Base-by-base conservation (phyloP, 2,329 filamentous ascomycete genomes). In the Dothideomycetes sp. region DNA sequence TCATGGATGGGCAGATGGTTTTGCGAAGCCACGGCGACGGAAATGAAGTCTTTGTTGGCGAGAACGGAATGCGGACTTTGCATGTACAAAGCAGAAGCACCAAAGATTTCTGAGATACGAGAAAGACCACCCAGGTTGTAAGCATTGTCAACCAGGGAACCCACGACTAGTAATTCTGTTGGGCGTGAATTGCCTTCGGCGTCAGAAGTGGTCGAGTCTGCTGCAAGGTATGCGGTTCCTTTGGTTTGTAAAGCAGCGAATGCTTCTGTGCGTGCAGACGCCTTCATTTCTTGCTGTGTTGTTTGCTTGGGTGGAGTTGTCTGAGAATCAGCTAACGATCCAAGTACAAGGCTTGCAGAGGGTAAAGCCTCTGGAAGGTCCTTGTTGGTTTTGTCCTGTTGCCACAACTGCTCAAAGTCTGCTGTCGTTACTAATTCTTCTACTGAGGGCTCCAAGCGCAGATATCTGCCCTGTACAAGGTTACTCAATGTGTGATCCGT, bases 61-160 rank as follows among this genome's bases (percentile, higher is more conserved):
- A 62, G 56, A 4, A 67, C 61, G 10, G 52, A 52, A 19, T 64
- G 55, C 23, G 62, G 61, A 29, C 53, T 54, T 32, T 59, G 54
- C 16, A 74, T 57, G 50, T 67, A 65, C 12, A 74, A 53, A 2
- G 61, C 57, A 28, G 60, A 55, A 2, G 67, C 61, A 37, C 69
- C 70, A 43, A 73, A 73, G 23, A 71, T 69, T 45, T 74, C 70
- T 4, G 63, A 61, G 35, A 68, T 65, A 25, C 70, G 63, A 17
- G 64, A 69, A 9, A 72, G 61, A 12, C 68, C 68, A 39, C 68
- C 68, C 7, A 71, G 57, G 42, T 72, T 72, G 39, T 66, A 64
- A 7, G 68, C 64, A 31, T 69, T 69, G 49, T 67, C 63, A 35
- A 72, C 65, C 1, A 71, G 56, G 15, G 69, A 71, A 19, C 68